Evolutionary conservation across 2,329 filamentous ascomycete species (phyloP).

Genomic region (Gliomastix tumulicola): DNA sequence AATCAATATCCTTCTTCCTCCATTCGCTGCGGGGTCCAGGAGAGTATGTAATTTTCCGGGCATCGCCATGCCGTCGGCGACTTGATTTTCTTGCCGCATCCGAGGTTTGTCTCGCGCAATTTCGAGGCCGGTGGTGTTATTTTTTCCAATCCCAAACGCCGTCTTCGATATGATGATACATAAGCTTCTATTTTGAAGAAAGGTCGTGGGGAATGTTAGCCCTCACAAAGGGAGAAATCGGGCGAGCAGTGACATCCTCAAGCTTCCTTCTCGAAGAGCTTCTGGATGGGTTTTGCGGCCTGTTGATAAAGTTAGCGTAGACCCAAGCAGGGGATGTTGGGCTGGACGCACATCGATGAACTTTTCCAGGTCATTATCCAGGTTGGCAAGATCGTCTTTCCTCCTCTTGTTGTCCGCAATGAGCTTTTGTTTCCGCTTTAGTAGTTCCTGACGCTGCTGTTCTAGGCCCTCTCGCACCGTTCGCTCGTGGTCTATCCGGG

Average conservation of each 20-base stretch:
- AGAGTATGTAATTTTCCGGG: too few relatives aligned
- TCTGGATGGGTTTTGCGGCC: slow-evolving; percentile 84
- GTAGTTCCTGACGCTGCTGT: slow-evolving; percentile 69
- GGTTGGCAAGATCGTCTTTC: slow-evolving; percentile 84
- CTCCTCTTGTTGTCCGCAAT: slow-evolving; percentile 77
- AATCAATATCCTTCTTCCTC: too few relatives aligned
- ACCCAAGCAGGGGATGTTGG: too few relatives aligned
- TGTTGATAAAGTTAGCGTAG: slow-evolving; percentile 25
- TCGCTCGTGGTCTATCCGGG: slow-evolving; percentile 86
- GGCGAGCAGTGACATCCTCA: slow-evolving; percentile 19
- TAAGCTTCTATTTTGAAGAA: too few relatives aligned
- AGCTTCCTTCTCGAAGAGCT: slow-evolving; percentile 70
- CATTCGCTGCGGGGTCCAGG: too few relatives aligned
- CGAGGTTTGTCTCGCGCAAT: too few relatives aligned
- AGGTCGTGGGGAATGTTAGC: too few relatives aligned
- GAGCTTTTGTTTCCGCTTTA: slow-evolving; percentile 58
- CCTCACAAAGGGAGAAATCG: too few relatives aligned
- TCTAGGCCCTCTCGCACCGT: slow-evolving; percentile 79
- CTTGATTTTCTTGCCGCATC: too few relatives aligned
- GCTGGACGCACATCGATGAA: slow-evolving; percentile 70
- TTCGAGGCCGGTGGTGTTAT: too few relatives aligned
- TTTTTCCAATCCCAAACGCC: background rate
- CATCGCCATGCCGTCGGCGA: too few relatives aligned
- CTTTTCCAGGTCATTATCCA: slow-evolving; percentile 88
- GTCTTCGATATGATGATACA: too few relatives aligned